A percentile compares a stretch with the other conserved stretches of the same genome.
Evolutionary conservation across 83 land plant species (phyloP).

Genomic region (Picea mariana): DNA sequence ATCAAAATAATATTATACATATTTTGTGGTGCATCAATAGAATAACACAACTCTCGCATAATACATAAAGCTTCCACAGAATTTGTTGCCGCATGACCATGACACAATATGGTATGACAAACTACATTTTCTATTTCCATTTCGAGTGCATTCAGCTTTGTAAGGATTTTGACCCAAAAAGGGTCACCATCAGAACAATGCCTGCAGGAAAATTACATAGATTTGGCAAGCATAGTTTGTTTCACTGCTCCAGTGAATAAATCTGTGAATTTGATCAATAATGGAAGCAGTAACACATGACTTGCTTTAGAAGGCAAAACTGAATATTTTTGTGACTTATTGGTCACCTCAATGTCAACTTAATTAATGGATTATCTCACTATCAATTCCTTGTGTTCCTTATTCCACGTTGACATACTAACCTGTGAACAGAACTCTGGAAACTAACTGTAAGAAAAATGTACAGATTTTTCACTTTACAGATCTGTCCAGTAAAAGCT

Average conservation of each 20-base stretch:
- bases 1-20: constrained; percentile 13
- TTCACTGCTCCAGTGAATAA: constrained; percentile 9
- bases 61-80: constrained; percentile 11
- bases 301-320: background rate
- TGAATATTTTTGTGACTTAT: background rate
- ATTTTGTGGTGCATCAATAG: constrained; percentile 4
- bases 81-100: background rate
- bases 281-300: background rate
- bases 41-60: background rate
- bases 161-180: background rate
- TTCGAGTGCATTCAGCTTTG: constrained; percentile 15
- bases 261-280: background rate
- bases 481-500: background rate
- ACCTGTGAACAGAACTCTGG: background rate
- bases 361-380: background rate
- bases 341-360: background rate
- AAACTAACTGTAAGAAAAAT: background rate
- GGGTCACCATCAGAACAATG: constrained; percentile 4
- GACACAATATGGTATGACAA: background rate
- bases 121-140: constrained; percentile 4
- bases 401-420: constrained; percentile 3
- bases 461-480: background rate
- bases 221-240: background rate
- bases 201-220: constrained; percentile 9
- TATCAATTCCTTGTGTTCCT: constrained; percentile 1